Evolutionary conservation across 106 monocot species (phyloP).

Genomic region (Posidonia australis): DNA sequence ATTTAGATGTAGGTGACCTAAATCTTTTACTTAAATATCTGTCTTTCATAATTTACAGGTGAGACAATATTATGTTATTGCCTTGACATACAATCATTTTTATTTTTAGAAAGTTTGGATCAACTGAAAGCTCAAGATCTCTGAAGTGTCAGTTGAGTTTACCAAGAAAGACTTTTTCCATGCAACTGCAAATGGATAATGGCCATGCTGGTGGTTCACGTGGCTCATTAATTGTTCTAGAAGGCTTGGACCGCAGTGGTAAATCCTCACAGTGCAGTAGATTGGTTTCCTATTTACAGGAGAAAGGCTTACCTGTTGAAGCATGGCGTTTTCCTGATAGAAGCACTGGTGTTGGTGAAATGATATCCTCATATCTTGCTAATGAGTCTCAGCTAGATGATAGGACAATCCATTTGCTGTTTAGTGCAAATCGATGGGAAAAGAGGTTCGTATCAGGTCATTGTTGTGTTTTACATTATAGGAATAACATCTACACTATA

Average conservation of each 20-base stretch:
- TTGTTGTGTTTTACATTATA: too few relatives aligned
- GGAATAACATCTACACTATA: too few relatives aligned
- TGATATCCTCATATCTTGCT: slow-evolving; percentile 89
- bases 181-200: slow-evolving; percentile 35
- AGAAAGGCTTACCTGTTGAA: slow-evolving; percentile 51
- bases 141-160: slow-evolving; percentile 1
- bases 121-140: neutral
- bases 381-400: slow-evolving; percentile 77
- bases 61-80: too few relatives aligned
- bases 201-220: slow-evolving; percentile 14
- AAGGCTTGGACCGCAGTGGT: slow-evolving; percentile 93
- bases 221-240: slow-evolving; percentile 79
- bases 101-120: slow-evolving; percentile 1
- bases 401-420: slow-evolving; percentile 75
- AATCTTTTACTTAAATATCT: too few relatives aligned
- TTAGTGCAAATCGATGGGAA: slow-evolving; percentile 98
- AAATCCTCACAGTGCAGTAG: slow-evolving; percentile 70
- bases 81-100: too few relatives aligned
- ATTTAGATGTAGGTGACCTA: too few relatives aligned
- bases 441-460: slow-evolving; percentile 51
- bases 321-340: slow-evolving; percentile 82
- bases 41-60: too few relatives aligned
- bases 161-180: slow-evolving; percentile 3
- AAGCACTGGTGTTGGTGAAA: slow-evolving; percentile 51
- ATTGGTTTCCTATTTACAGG: slow-evolving; percentile 48